Base-by-base conservation (phyloP, 140 eudicot species). In the Flaveria floridana region DNA sequence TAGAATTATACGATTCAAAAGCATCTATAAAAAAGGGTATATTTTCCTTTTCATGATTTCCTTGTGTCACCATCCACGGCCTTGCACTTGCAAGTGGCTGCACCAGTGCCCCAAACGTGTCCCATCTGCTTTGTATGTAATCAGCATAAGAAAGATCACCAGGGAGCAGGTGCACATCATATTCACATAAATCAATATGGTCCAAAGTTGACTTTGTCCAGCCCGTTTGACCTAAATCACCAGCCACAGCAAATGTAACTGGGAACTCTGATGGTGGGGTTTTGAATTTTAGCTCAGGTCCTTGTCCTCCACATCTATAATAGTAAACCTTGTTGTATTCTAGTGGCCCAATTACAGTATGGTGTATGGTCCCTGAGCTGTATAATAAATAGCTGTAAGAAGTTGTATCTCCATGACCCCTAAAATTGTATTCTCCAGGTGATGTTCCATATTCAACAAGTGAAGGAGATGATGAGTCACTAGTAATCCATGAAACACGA, bases 51-150 rank as follows among this genome's bases (percentile, higher is more conserved):
- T 92, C 98, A 79, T 92, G 98, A 78, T 92, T 92, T 71, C 98
- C 96, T 67, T 92, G 87, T 3, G 96, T 89, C 48, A 92, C 98
- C 98, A 92, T 90, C 99, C 97, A 94, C 2, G 99, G 95, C 66
- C 90, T 90, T 21, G 84, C 78, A 77, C 99, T 94, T 0, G 99
- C 99, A 77, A 90, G 96, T 4, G 99, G 97, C 84, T 94, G 88
- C 82, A 94, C 97, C 51, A 90, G 81, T 66, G 85, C 81, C 55
- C 97, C 99, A 76, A 90, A 94, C 12, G 97, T 83, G 73, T 94
- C 99, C 99, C 99, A 94, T 80, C 77, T 70, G n/a, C 61, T 76
- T 71, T 94, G 99, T 9, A 88, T 68, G 80, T 85, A 88, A 84
- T 94, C 86, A 58, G 99, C 99, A 80, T 94, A 94, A 1, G 99